Base-by-base conservation (phyloP, 106 monocot species). In the Acorus gramineus region DNA sequence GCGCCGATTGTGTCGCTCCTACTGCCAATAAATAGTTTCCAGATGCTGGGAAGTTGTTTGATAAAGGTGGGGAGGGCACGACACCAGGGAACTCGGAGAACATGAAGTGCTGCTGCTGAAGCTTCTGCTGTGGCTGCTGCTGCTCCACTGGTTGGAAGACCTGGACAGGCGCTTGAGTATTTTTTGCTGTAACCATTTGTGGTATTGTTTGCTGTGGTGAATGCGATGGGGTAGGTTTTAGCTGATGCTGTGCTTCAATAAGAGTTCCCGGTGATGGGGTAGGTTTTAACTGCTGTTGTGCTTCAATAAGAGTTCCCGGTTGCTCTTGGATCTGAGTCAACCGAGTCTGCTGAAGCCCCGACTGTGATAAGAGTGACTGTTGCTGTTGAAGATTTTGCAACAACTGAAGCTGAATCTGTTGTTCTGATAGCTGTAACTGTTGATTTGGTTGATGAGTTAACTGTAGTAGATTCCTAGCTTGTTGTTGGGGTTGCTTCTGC, bases 341-440 rank as follows among this genome's bases (percentile, higher is more conserved):
- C 65, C 82, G 86, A 53, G 78, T 52, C 59, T 71, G 77, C 65
- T 82, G 84, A 14, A 66, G 52, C 11, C 57, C 52, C 0, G 84
- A 42, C 46, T 83, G 93, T 61, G 72, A 64, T 8, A 82, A 67
- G 42, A 75, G 56, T 0, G 83, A 73, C 14, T 84, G 84, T 51
- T 79, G 79, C 54, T 80, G 77, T 45, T 77, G 83, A 63, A 90
- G 80, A 51, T 82, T 86, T 63, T 86, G 94, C 8, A 82, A 64
- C 53, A 76, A 54, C 53, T 93, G 81, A 45, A 85, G 55, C 52
- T 88, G 87, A 65, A 84, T 59, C 67, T 84, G 89, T 49, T 85
- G 84, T 51, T 83, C 83, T 9, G 89, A 59, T 57, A 88, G 51
- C 55, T 71, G 78, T 42, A 77, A 5, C 56, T 79, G 79, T 57